Percentiles rank a stretch among this genome's conserved stretches.
phyloP scores from a whole-genome alignment of 2,329 filamentous ascomycete genomes.

The Apiospora phragmitis region DNA sequence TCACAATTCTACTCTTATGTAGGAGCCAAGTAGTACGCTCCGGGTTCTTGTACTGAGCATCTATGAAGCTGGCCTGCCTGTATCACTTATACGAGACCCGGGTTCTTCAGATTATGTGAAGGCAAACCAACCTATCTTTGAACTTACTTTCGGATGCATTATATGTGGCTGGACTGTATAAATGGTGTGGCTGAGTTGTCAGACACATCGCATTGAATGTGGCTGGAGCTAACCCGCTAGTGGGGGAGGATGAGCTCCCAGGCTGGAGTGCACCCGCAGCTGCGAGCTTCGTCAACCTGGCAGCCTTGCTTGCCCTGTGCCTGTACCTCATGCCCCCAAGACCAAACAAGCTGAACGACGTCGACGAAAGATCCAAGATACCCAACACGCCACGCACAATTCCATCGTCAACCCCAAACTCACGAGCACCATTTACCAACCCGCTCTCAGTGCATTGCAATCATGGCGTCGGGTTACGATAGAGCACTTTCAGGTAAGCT shows the following conservation, averaged over 20 bases:
- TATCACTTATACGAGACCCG: too few relatives aligned
- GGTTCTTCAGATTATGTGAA: too few relatives aligned
- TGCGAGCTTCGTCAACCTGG: slow-evolving; percentile 30
- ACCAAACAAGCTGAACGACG: slow-evolving; percentile 10
- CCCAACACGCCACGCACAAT: slow-evolving; percentile 13
- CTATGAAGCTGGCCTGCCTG: too few relatives aligned
- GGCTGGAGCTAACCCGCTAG: background rate
- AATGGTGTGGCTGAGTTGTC: background rate
- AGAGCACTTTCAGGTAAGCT: slow-evolving; percentile 94
- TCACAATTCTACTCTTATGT: too few relatives aligned
- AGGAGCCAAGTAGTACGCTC: too few relatives aligned
- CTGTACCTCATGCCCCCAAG: slow-evolving; percentile 13
- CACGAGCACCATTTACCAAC: slow-evolving; percentile 3
- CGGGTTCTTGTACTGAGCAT: too few relatives aligned
- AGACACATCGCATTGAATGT: background rate
- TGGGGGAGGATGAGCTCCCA: background rate
- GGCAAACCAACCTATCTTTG: too few relatives aligned
- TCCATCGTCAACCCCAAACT: slow-evolving; percentile 15
- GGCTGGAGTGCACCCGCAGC: slow-evolving; percentile 5
- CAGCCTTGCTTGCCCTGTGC: slow-evolving; percentile 26
- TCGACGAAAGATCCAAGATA: slow-evolving; percentile 12
- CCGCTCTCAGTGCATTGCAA: slow-evolving; percentile 17
- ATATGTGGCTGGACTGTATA: background rate
- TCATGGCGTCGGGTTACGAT: slow-evolving; percentile 94
- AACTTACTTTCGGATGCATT: too few relatives aligned